These are phyloP conservation scores for Bipolaris sorokiniana DNA, from an alignment of 2,329 filamentous ascomycete species.

Conservation along the genomic window DNA sequence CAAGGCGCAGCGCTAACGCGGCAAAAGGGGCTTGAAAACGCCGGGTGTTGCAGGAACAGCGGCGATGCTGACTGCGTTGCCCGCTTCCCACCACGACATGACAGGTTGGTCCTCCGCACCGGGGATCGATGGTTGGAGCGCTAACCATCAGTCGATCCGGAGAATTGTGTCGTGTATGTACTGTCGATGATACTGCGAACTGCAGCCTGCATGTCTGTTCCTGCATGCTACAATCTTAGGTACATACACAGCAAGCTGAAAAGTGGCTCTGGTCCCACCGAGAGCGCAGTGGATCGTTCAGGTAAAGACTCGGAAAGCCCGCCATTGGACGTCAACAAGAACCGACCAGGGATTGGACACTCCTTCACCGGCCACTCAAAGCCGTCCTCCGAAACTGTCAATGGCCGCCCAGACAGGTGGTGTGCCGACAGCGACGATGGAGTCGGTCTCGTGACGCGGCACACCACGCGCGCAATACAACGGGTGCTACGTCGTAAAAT, in stretches of 20 bases:
- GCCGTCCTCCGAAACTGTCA: not conserved
- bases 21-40: slow-evolving; percentile 18
- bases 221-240: not conserved
- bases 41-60: slow-evolving; percentile 21
- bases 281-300: slow-evolving; percentile 1
- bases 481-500: not conserved
- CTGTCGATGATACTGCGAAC: not conserved
- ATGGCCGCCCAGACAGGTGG: not conserved
- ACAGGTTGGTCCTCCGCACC: slow-evolving; percentile 3
- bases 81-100: slow-evolving; percentile 10
- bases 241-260: slow-evolving; percentile 6
- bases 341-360: not conserved
- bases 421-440: not conserved
- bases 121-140: slow-evolving; percentile 1
- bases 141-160: slow-evolving; percentile 5
- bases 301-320: slow-evolving; percentile 9
- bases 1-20: slow-evolving; percentile 15
- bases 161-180: slow-evolving; percentile 4
- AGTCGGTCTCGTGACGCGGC: not conserved
- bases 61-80: slow-evolving; percentile 16
- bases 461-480: not conserved
- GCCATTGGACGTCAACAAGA: slow-evolving; percentile 14
- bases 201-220: not conserved
- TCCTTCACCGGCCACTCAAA: slow-evolving; percentile 3
- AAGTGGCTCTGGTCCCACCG: slow-evolving; percentile 4